Evolutionary conservation across 2,329 filamentous ascomycete genomes (phyloP).

Genomic region (Leptographium flavum): DNA sequence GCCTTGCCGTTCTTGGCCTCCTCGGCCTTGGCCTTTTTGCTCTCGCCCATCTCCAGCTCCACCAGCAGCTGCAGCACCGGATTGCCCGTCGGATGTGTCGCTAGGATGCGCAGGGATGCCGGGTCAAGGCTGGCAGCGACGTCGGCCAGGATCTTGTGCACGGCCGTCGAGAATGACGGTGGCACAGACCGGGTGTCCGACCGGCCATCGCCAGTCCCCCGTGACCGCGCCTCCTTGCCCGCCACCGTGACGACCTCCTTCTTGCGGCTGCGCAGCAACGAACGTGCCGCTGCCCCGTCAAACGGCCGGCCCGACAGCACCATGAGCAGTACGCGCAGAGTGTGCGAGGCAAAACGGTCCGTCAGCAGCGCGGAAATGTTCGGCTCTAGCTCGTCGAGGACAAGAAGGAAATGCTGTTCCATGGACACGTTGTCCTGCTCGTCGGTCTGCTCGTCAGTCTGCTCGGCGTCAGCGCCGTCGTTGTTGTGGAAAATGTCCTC

Average conservation of each 20-base stretch:
- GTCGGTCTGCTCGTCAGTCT: constrained; percentile 28
- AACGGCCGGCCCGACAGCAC: constrained; percentile 75
- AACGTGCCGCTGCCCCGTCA: constrained; percentile 52
- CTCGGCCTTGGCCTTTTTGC: constrained; percentile 41
- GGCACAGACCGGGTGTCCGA: constrained; percentile 45
- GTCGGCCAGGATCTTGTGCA: constrained; percentile 70
- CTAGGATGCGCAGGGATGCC: constrained; percentile 67
- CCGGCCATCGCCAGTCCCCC: constrained; percentile 24
- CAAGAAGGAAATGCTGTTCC: constrained; percentile 72
- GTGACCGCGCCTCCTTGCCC: constrained; percentile 17
- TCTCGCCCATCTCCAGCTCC: constrained; percentile 67
- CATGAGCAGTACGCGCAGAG: constrained; percentile 70
- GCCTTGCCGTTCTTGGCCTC: constrained; percentile 19
- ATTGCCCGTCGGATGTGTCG: constrained; percentile 81
- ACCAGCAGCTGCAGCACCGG: constrained; percentile 84
- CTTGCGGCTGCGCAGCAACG: constrained; percentile 77
- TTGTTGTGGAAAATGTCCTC: constrained; percentile 29
- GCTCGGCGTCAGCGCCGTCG: constrained; percentile 19
- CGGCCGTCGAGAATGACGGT: constrained; percentile 58
- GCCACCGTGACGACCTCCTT: constrained; percentile 69
- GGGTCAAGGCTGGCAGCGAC: constrained; percentile 63
- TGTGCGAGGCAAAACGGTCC: constrained; percentile 81
- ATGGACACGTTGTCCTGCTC: constrained; percentile 46
- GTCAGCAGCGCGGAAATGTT: constrained; percentile 74
- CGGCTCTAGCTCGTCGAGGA: constrained; percentile 76